Evolutionary conservation across 805 yeast species (phyloP), one percentile per base, ranked within the genome.

Genomic region (Wickerhamomyces strasburgensis): DNA sequence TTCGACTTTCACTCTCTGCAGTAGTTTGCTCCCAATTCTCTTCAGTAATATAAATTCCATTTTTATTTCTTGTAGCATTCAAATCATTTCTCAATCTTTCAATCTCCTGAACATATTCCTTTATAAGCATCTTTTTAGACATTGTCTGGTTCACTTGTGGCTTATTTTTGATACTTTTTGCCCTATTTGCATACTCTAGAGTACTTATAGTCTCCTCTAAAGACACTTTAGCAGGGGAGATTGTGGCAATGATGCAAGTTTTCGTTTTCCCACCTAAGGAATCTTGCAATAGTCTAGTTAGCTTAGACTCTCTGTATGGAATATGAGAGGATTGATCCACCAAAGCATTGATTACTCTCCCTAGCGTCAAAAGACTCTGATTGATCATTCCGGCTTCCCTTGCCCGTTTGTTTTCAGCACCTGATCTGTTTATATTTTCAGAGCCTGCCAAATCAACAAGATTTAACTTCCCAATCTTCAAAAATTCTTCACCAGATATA

Each of bases 381-480:
- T 88, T 88, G 31, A 89, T 89, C 42, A 83, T 72, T 0, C 96
- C 96, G 2, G 96, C 96, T 58, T 88, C 97, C 43, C 87, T 78
- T 0, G 96, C 96, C 27, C 95, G 71, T 51, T 75, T 79, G 53
- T 81, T 79, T 18, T 75, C 73, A 0, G 96, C 95, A 2, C 97
- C 97, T 0, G 95, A 83, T 45, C 86, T 67, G 45, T 68, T 74
- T 31, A 88, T 80, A 55, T 87, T 87, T 54, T 88, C 97, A 16
- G 94, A 83, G 1, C 97, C 97, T 0, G 97, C 97, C 48, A 89
- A 66, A 61, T 88, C 97, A n/a, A 89, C 97, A 7, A 88, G 64
- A 54, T 88, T 86, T 56, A 86, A 70, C 52, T 85, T 86, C 5
- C 87, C 80, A 28, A 67, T 61, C 45, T 73, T 68, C 33, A 71